Evolutionary conservation across 345 rosid species (phyloP), one percentile per base, ranked within the genome.

Genomic region (Corchorus olitorius): DNA sequence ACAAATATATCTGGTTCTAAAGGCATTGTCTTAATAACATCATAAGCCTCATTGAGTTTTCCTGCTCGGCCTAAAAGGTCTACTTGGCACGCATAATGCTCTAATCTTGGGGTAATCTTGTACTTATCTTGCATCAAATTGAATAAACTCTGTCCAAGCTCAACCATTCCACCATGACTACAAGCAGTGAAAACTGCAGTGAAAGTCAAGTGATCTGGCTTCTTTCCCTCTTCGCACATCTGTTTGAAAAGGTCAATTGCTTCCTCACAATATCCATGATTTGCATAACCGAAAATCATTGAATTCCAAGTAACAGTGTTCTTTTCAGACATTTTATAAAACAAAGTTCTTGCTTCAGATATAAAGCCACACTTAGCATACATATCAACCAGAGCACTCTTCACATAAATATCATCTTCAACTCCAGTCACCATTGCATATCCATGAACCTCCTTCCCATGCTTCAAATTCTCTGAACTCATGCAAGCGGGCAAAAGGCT

Each of bases 61-160:
- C 98, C 98, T 8, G 93, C 92, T 75, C 91, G 89, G 27, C 96
- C 92, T 8, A 95, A 80, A 78, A 95, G 92, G 88, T 93, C 97
- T 81, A 89, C 96, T 82, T 92, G 78, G 83, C 93, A 87, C 20
- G 98, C 94, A 70, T 87, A 88, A 82, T 95, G 99, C 86, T 93
- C 98, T 50, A 86, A 48, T 78, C 96, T 95, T 19, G 92, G 92
- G 13, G 49, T 58, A 37, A 95, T 88, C 27, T 79, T 75, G 82
- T 93, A 88, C 75, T 84, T 84, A 62, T 82, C 89, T 74, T 89
- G 93, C 96, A 93, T 95, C 82, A 48, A 69, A 33, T 41, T 58
- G 83, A 95, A 90, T 79, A 93, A n/a, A 34, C 79, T 84, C 65
- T 86, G 78, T 27, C 96, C 99, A 20, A 85, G 82, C 82, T 93